Percentiles rank a stretch among this genome's conserved stretches.
Conservation (phyloP, 2,329 filamentous ascomycete species). For the Thelonectria discophora region DNA sequence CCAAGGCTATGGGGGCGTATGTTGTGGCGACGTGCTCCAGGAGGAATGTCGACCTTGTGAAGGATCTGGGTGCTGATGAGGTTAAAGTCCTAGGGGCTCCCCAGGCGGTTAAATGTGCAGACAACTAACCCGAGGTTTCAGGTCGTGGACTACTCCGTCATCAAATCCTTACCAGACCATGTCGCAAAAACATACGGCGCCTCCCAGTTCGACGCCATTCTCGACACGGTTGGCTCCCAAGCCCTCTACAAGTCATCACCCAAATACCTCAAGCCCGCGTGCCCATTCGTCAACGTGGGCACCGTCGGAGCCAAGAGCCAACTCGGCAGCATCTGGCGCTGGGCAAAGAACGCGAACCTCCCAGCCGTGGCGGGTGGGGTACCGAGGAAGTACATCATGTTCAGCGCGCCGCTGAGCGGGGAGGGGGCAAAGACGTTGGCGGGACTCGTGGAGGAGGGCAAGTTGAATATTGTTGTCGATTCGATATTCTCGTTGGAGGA, state of each 20-base stretch:
- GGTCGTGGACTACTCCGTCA: not conserved
- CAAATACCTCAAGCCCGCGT: not conserved
- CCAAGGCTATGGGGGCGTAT: not conserved
- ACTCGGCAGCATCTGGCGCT: not conserved
- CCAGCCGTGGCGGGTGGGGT: not conserved
- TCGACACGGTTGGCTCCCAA: slow-evolving; percentile 6
- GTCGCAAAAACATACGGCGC: not conserved
- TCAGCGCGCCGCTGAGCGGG: slow-evolving; percentile 3
- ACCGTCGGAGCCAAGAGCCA: not conserved
- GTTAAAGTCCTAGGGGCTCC: not conserved
- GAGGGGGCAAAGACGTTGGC: not conserved
- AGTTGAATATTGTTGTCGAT: not conserved
- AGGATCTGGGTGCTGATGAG: not conserved
- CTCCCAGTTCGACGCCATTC: not conserved
- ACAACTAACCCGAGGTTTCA: not conserved
- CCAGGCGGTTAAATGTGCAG: no score
- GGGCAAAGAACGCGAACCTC: not conserved
- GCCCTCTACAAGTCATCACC: not conserved
- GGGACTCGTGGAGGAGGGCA: not conserved
- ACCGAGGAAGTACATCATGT: slow-evolving; percentile 4
- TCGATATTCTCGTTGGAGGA: not conserved
- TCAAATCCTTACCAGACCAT: not conserved
- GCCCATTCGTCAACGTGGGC: not conserved
- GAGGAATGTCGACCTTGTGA: not conserved
- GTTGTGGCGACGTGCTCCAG: slow-evolving; percentile 4